These are phyloP conservation scores for Solanum rostratum DNA, from an alignment of 257 asterid species.

Conservation along the genomic window DNA sequence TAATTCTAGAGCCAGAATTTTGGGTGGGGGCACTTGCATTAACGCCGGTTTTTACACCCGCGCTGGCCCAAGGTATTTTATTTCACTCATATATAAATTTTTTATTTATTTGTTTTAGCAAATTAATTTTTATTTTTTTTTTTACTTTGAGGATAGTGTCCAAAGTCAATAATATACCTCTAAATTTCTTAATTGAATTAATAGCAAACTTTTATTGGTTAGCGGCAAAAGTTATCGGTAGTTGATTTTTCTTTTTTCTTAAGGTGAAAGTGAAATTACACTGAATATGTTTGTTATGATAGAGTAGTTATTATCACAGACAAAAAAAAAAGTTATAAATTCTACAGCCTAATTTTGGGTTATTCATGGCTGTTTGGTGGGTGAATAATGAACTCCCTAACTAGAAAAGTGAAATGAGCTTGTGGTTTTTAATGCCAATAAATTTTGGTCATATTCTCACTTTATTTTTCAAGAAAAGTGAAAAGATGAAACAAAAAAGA, in stretches of 20 bases:
- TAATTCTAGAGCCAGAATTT: slow-evolving; percentile 73
- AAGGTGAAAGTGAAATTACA: no score
- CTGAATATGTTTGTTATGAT: no score
- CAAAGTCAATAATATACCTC: no score
- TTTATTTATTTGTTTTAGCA: no score
- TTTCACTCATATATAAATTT: neutral
- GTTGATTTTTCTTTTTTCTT: no score
- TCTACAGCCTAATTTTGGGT: neutral
- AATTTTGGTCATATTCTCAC: neutral
- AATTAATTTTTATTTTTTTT: no score
- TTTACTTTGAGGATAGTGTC: no score
- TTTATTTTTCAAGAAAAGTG: neutral
- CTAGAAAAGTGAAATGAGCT: neutral
- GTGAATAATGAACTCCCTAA: neutral
- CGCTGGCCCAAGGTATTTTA: slow-evolving; percentile 57
- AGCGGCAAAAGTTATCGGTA: neutral
- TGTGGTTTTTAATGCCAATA: neutral
- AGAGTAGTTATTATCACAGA: neutral
- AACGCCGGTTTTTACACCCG: slow-evolving; percentile 95
- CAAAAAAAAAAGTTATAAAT: neutral
- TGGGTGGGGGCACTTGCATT: slow-evolving; percentile 84
- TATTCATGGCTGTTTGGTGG: neutral
- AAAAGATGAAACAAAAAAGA: neutral
- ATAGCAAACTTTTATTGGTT: neutral
- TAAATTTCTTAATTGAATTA: neutral